phyloP scores from a whole-genome alignment of 225 moss, liverwort and hornwort species.

The Polytrichum formosum region DNA sequence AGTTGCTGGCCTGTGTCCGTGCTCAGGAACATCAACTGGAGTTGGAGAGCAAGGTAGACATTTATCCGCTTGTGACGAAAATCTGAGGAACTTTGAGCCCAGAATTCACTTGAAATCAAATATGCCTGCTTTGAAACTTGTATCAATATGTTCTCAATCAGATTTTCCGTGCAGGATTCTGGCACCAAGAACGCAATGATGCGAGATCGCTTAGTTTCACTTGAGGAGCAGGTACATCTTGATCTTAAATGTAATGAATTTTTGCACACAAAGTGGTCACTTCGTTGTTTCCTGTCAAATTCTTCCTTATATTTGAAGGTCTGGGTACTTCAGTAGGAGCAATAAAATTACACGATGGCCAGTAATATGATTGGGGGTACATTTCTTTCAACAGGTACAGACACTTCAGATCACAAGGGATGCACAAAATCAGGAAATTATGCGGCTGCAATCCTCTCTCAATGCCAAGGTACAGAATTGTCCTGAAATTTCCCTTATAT shows the following conservation, averaged over 20 bases:
- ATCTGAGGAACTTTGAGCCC: too few species aligned
- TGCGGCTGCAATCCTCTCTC: conserved; percentile 60
- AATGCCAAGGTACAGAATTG: conserved; percentile 31
- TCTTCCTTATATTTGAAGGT: too few species aligned
- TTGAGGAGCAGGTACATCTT: conserved; percentile 66
- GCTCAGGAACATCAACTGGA: conserved; percentile 70
- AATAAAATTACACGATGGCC: too few species aligned
- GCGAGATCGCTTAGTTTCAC: conserved; percentile 56
- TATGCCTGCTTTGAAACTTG: too few species aligned
- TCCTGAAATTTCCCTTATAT: neutral
- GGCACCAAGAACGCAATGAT: conserved; percentile 56
- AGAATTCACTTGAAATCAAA: too few species aligned
- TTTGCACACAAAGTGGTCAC: too few species aligned
- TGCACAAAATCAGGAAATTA: conserved; percentile 77
- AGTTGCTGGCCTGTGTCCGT: conserved; percentile 66
- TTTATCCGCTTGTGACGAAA: too few species aligned
- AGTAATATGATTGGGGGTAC: neutral
- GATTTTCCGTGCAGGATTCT: conserved; percentile 42
- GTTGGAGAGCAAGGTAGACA: conserved; percentile 67
- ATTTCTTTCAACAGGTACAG: conserved; percentile 45
- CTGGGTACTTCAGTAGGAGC: too few species aligned
- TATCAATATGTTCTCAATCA: neutral
- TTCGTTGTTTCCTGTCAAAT: too few species aligned
- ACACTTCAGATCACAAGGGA: conserved; percentile 69
- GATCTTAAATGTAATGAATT: too few species aligned